These are phyloP conservation scores for Jimgerdemannia flammicorona DNA, from an alignment of 192 early-diverging fungal species.

Conservation along the genomic window DNA sequence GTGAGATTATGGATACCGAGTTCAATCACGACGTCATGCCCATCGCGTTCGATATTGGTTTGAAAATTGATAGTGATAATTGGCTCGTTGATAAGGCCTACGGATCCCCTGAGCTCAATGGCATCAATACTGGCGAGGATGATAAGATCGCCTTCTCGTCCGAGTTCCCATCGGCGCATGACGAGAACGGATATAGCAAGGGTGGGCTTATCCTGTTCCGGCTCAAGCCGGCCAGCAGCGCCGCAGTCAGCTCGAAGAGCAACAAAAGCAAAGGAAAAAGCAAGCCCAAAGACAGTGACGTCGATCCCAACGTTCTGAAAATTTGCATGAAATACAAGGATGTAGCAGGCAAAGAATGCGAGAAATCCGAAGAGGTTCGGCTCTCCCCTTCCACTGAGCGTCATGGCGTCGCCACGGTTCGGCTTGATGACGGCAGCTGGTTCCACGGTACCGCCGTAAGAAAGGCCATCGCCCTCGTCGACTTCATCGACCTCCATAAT, in stretches of 20 bases:
- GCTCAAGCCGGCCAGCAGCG: background rate
- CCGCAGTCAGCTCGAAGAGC: background rate
- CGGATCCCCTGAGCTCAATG: background rate
- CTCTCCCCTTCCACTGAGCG: background rate
- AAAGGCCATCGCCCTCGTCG: background rate
- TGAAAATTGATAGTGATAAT: background rate
- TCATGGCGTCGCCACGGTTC: background rate
- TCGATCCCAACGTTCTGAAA: background rate
- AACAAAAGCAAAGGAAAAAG: background rate
- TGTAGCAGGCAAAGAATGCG: background rate
- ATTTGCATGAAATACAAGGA: background rate
- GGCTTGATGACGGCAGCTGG: background rate
- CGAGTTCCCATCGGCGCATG: background rate
- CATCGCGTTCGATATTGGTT: background rate
- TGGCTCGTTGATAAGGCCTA: background rate
- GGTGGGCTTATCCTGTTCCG: background rate
- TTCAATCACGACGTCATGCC: background rate
- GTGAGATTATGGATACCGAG: background rate
- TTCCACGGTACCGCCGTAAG: background rate
- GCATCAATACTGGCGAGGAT: background rate
- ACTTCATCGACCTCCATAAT: background rate
- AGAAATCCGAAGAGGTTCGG: background rate
- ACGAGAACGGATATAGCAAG: background rate
- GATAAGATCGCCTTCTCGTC: background rate
- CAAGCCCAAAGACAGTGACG: background rate